phyloP scores from a whole-genome alignment of 768 basidiomycete species.

The Termitomyces sp. region DNA sequence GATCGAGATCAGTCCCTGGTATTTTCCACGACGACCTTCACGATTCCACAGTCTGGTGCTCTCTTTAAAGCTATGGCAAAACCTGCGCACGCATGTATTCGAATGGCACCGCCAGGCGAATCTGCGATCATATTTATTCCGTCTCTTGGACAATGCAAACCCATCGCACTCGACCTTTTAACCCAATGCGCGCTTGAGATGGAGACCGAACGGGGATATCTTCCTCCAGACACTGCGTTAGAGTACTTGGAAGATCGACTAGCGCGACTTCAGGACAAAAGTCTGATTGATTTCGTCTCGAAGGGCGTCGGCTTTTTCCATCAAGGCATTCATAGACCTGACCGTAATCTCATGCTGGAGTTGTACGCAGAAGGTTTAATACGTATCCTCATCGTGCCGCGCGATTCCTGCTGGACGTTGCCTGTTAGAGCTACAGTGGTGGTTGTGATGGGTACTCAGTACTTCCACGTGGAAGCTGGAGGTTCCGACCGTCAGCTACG shows the following conservation, averaged over 20 bases:
- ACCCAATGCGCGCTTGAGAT: conserved; percentile 80
- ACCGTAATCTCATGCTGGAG: conserved; percentile 70
- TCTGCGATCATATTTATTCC: conserved; percentile 84
- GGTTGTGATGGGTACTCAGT: conserved; percentile 92
- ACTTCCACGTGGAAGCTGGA: conserved; percentile 44
- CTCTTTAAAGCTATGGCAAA: conserved; percentile 91
- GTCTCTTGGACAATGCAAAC: conserved; percentile 68
- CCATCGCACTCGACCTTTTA: conserved; percentile 77
- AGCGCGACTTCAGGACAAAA: conserved; percentile 52
- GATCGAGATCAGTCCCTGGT: conserved; percentile 79
- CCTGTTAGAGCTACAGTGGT: conserved; percentile 80
- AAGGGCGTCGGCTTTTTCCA: conserved; percentile 90
- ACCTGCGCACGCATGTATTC: conserved; percentile 78
- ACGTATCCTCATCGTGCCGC: conserved; percentile 75
- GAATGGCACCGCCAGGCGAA: conserved; percentile 34
- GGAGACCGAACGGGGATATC: conserved; percentile 64
- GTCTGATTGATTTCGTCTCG: conserved; percentile 66
- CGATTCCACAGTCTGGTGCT: conserved; percentile 79
- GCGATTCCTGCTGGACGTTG: conserved; percentile 85
- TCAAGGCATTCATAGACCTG: conserved; percentile 58
- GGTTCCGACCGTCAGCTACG: conserved; percentile 60
- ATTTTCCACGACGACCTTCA: conserved; percentile 70
- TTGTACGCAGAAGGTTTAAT: conserved; percentile 79
- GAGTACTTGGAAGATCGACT: conserved; percentile 58
- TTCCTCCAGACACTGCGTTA: conserved; percentile 42